phyloP scores from a whole-genome alignment of 352 stramenopile species.

The Pythium volutum region DNA sequence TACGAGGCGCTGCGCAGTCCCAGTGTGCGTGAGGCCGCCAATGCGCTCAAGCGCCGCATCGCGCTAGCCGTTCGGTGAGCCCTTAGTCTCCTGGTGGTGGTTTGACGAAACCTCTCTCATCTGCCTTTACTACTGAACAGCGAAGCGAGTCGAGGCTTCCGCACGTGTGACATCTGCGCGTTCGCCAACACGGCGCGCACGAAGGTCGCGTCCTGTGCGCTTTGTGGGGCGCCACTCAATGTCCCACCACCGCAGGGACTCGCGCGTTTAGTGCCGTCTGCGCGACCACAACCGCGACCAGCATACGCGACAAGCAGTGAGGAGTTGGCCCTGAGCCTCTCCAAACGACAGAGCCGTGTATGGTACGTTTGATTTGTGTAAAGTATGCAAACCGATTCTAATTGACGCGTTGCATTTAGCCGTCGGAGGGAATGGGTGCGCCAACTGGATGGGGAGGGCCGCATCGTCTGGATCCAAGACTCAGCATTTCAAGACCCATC shows the following conservation, averaged over 20 bases:
- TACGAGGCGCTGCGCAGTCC: conserved; percentile 27
- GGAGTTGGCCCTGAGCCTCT: background rate
- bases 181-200: conserved; percentile 19
- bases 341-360: conserved; percentile 7
- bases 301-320: no score
- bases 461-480: conserved; percentile 8
- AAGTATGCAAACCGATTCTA: background rate
- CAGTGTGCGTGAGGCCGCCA: conserved; percentile 21
- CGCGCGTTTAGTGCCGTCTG: no score
- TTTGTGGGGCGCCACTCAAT: conserved; percentile 14
- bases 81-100: background rate
- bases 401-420: background rate
- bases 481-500: no score
- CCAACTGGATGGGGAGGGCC: conserved; percentile 6
- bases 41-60: conserved; percentile 20
- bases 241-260: no score
- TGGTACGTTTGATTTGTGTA: background rate
- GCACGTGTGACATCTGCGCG: conserved; percentile 9
- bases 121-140: conserved; percentile 1
- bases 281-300: no score
- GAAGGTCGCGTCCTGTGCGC: conserved; percentile 11
- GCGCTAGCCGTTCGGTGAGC: conserved; percentile 21
- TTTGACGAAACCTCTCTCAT: background rate
- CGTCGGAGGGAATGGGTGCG: conserved; percentile 10
- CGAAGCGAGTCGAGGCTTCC: conserved; percentile 13